phyloP scores from a whole-genome alignment of 1,284 basidiomycete genomes.

The Phenoliferia sp. region DNA sequence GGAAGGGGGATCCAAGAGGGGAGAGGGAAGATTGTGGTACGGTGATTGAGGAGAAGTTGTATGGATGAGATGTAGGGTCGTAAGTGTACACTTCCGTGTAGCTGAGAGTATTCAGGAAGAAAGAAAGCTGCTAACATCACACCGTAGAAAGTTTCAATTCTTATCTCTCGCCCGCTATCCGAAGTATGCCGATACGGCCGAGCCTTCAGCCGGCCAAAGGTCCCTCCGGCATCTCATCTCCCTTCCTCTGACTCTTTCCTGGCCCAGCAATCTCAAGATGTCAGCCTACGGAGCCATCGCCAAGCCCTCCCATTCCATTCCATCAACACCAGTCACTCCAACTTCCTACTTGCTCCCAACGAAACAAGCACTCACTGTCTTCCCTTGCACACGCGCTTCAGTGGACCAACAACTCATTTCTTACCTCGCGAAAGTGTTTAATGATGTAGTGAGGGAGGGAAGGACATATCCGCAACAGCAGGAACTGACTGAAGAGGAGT shows the following conservation, averaged over 20 bases:
- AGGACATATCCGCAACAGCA: slow-evolving; percentile 68
- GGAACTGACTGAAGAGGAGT: slow-evolving; percentile 1
- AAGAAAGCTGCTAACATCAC: too few relatives aligned
- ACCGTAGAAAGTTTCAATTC: too few relatives aligned
- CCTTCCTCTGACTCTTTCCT: not conserved
- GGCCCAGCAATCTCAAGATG: slow-evolving; percentile 11
- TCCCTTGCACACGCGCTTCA: slow-evolving; percentile 58
- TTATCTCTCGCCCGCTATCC: not conserved
- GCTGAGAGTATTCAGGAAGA: too few relatives aligned
- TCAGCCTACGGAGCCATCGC: slow-evolving; percentile 32
- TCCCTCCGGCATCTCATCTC: not conserved
- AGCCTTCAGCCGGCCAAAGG: not conserved
- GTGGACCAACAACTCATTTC: slow-evolving; percentile 51
- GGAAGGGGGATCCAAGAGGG: too few relatives aligned
- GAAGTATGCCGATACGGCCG: not conserved
- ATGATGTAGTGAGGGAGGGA: slow-evolving; percentile 68
- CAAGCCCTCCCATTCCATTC: slow-evolving; percentile 3
- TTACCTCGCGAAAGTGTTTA: slow-evolving; percentile 48
- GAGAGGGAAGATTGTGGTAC: too few relatives aligned
- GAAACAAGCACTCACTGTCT: slow-evolving; percentile 54
- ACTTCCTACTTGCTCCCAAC: slow-evolving; percentile 59
- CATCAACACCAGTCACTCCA: slow-evolving; percentile 43
- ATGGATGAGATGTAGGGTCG: too few relatives aligned
- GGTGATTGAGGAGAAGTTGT: too few relatives aligned
- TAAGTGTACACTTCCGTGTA: too few relatives aligned